Percentiles rank a stretch among this genome's conserved stretches.
phyloP scores from a whole-genome alignment of 1,284 basidiomycete species.

The Naganishia liquefaciens region DNA sequence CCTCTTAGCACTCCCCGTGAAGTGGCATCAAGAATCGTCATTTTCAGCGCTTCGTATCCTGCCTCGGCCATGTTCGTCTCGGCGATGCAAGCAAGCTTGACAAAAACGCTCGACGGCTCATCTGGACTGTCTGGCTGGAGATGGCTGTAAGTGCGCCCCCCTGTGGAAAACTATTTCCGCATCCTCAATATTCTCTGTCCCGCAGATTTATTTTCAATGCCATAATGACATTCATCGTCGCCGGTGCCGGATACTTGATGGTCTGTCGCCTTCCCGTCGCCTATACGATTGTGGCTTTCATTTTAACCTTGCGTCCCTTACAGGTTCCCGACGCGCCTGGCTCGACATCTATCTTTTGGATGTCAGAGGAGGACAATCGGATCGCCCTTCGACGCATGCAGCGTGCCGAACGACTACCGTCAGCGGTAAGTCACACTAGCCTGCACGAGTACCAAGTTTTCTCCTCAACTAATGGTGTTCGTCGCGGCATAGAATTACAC shows the following conservation, averaged over 20 bases:
- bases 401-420: conserved; percentile 36
- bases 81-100: conserved; percentile 37
- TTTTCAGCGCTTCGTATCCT: conserved; percentile 42
- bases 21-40: conserved; percentile 39
- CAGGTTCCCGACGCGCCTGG: conserved; percentile 40
- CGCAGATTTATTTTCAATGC: conserved; percentile 40
- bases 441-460: no score
- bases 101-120: conserved; percentile 35
- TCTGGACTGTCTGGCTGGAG: conserved; percentile 36
- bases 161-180: not conserved
- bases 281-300: no score
- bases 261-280: conserved; percentile 19
- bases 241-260: conserved; percentile 37
- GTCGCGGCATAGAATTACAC: conserved; percentile 13
- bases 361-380: conserved; percentile 34
- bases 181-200: not conserved
- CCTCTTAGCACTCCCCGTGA: conserved; percentile 37
- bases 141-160: conserved; percentile 35
- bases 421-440: conserved; percentile 33
- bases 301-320: not conserved
- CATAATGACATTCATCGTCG: conserved; percentile 42
- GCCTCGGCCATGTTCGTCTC: conserved; percentile 42
- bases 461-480: not conserved
- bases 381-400: conserved; percentile 38
- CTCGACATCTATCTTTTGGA: conserved; percentile 37